Evolutionary conservation across 257 asterid species (phyloP), one percentile per base, ranked within the genome.

Genomic region (Jaltomata sinuosa): DNA sequence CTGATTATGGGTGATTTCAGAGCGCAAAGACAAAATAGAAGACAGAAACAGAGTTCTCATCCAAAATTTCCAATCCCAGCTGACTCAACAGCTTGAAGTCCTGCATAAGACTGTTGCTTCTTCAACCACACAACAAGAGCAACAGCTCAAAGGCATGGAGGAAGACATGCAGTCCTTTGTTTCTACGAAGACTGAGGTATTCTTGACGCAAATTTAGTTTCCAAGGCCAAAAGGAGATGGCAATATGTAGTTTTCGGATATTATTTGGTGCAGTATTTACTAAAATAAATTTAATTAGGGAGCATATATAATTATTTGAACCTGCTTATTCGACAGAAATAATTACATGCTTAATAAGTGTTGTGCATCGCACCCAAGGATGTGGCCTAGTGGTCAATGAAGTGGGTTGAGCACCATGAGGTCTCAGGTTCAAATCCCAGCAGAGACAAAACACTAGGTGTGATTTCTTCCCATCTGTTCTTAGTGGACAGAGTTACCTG

Each of bases 151-250:
- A 87, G 95, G 87, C 86, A 97, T 97, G 97, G 97, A 97, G 88
- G 97, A 94, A 89, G 98, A 97, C 87, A 94, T 97, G 99, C 95
- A 93, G 86, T 91, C 94, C 83, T 97, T 97, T 83, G 97, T 97
- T 85, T 88, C 95, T 82, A 93, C 95, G 38, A 97, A 97, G 92
- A 91, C 90, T 36, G 89, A 94, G 97, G 99, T 96, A 92, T 69
- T 65, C 40, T 59, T 36, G 25, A 77, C 1, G 12, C 27, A 29
- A 16, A 77, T 77, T 52, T 27, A 77, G 25, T 45, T 3, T 27
- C 81, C 40, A 9, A 36, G 40, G 21, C 34, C 32, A 29, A 49
- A 77, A 29, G 62, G 29, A 49, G 55, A 29, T 27, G 61, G 45
- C 10, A 77, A 29, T 76, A 29, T 49, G 64, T 77, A 16, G 11